Percentiles rank a stretch among this genome's conserved stretches.
Evolutionary conservation across 2,329 filamentous ascomycete species (phyloP).

Genomic region (Curvularia sp.): DNA sequence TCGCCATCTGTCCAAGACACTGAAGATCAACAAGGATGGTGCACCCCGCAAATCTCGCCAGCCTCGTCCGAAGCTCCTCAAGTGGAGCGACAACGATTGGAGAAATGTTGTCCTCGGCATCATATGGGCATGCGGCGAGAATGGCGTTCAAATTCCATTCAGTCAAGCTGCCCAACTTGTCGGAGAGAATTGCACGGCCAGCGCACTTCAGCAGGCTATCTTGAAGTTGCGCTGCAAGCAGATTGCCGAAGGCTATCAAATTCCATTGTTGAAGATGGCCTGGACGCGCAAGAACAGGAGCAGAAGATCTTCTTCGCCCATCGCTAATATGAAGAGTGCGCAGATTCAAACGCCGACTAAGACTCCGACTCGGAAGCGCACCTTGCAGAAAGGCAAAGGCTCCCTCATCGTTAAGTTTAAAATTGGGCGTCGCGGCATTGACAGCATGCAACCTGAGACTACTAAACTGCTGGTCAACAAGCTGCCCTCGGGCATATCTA

Average conservation of each 20-base stretch:
- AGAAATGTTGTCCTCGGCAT: conserved; percentile 39
- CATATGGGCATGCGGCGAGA: conserved; percentile 43
- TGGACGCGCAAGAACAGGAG: conserved; percentile 32
- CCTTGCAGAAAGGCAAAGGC: conserved; percentile 13
- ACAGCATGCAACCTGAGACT: conserved; percentile 7
- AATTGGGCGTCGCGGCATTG: neutral
- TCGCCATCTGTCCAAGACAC: conserved; percentile 19
- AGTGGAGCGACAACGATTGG: conserved; percentile 44
- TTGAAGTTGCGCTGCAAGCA: conserved; percentile 40
- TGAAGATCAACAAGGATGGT: conserved; percentile 42
- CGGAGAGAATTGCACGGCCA: conserved; percentile 30
- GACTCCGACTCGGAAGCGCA: conserved; percentile 15
- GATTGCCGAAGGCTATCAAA: conserved; percentile 29
- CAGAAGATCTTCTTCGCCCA: conserved; percentile 6
- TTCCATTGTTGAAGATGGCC: conserved; percentile 34
- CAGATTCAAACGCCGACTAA: conserved; percentile 12
- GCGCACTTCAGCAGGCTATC: conserved; percentile 46
- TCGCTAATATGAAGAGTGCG: conserved; percentile 14
- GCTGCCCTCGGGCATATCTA: too few species aligned
- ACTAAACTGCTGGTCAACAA: neutral
- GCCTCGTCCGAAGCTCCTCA: conserved; percentile 39
- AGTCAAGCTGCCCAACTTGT: conserved; percentile 39
- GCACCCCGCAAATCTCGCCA: conserved; percentile 39
- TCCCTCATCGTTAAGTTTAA: conserved; percentile 24
- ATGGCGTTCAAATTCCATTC: conserved; percentile 40